Evolutionary conservation across 2,329 filamentous ascomycete species (phyloP).

Genomic region (Periconia sp.): DNA sequence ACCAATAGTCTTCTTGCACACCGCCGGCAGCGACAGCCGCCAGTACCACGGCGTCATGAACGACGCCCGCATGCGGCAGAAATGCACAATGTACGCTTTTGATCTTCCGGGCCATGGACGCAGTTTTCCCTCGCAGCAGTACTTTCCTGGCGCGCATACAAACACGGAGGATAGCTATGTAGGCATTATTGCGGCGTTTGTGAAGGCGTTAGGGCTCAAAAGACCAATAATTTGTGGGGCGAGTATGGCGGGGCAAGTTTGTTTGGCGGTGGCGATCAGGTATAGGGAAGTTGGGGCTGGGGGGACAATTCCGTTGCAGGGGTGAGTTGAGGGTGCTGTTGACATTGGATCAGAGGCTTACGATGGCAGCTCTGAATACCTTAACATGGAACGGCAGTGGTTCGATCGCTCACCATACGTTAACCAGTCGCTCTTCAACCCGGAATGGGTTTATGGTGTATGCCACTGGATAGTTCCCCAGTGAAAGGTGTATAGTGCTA

Average conservation of each 20-base stretch:
- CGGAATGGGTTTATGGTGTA: slow-evolving; percentile 57
- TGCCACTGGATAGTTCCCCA: not conserved
- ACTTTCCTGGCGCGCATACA: slow-evolving; percentile 53
- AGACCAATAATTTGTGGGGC: slow-evolving; percentile 58
- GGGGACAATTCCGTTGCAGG: slow-evolving; percentile 56
- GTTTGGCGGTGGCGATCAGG: slow-evolving; percentile 55
- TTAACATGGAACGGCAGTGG: slow-evolving; percentile 53
- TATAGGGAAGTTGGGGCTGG: slow-evolving; percentile 55
- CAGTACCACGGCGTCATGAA: slow-evolving; percentile 62
- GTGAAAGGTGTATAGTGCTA: not conserved
- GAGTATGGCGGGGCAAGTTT: slow-evolving; percentile 59
- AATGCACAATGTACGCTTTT: slow-evolving; percentile 57
- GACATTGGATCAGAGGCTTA: slow-evolving; percentile 26
- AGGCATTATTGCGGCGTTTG: slow-evolving; percentile 52
- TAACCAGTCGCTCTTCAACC: slow-evolving; percentile 56
- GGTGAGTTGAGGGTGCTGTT: slow-evolving; percentile 27
- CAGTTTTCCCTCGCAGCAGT: slow-evolving; percentile 53
- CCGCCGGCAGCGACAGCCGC: slow-evolving; percentile 54
- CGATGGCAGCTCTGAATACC: slow-evolving; percentile 42
- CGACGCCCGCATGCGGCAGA: slow-evolving; percentile 53
- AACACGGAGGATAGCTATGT: slow-evolving; percentile 57
- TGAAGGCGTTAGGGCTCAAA: slow-evolving; percentile 52
- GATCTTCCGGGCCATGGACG: slow-evolving; percentile 58
- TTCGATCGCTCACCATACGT: slow-evolving; percentile 55
- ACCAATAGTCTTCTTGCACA: slow-evolving; percentile 54